Evolutionary conservation across 352 stramenopile genomes (phyloP), one percentile per base, ranked within the genome.

Genomic region (Globisporangium abappressorium): DNA sequence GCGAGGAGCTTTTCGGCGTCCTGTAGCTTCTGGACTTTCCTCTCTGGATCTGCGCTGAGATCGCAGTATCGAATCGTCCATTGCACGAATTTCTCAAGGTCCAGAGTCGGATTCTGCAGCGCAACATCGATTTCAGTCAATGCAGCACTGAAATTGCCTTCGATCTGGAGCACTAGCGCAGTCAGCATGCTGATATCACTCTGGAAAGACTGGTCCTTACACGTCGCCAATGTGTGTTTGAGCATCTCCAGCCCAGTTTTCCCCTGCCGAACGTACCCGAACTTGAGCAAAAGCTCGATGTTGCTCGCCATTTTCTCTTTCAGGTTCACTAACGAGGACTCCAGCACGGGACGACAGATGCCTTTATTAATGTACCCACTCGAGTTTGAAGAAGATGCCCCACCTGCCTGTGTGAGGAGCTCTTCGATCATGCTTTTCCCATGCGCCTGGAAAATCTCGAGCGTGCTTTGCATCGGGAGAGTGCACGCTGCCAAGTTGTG

Each of bases 201-300:
- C 34, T 68, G 28, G 28, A 12, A 36, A 12, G 18, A 38, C n/a
- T 26, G 24, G 18, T 57, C 54, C 6, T 46, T 58, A 0, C 64
- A 33, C 20, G 33, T 33, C 8, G 18, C 71, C 55, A 57, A 36
- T n/a, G 36, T 71, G 26, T 76, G 61, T 8, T 55, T 61, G 34
- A 87, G 46, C 46, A 83, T 80, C 14, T 81, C 72, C 3, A 92
- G 62, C 41, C 85, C 74, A 6, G 68, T 72, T 68, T 92, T 91
- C 28, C 70, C 84, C 63, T 92, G 80, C 0, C 78, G 78, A 22
- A 86, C 54, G 65, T 80, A 93, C 0, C 85, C 85, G 53, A 85
- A 84, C 1, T 68, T 55, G 7, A 91, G 57, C 5, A 93, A 67
- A 14, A 85, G 55, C 11, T 75, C 51, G 3, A 81, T 68, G 0